Conservation (phyloP, 805 yeast genomes). For the Starmerella potacharoeniae region DNA sequence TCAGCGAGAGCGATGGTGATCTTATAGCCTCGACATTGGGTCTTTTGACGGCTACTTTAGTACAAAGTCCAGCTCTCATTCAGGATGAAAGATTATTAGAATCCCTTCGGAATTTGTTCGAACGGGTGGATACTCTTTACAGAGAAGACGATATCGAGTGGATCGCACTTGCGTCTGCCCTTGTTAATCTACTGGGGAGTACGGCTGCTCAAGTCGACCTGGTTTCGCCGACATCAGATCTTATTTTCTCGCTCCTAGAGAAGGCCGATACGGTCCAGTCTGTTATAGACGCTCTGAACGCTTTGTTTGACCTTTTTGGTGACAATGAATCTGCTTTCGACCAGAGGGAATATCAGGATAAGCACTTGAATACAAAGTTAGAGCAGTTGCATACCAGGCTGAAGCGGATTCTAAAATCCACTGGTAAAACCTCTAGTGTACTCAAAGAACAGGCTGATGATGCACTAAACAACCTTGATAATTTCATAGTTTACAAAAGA, state of each 20-base stretch:
- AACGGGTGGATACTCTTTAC: slow-evolving; percentile 3
- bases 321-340: slow-evolving; percentile 56
- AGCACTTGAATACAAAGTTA: slow-evolving; percentile 37
- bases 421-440: slow-evolving; percentile 52
- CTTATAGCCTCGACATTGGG: slow-evolving; percentile 23
- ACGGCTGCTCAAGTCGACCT: slow-evolving; percentile 1
- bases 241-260: slow-evolving; percentile 14
- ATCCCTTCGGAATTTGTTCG: not conserved
- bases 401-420: slow-evolving; percentile 43
- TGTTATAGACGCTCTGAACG: slow-evolving; percentile 50
- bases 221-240: slow-evolving; percentile 3
- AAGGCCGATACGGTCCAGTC: slow-evolving; percentile 29
- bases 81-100: not conserved
- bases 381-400: slow-evolving; percentile 37
- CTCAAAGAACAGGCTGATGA: slow-evolving; percentile 58
- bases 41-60: slow-evolving; percentile 14
- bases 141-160: slow-evolving; percentile 3
- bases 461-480: slow-evolving; percentile 49
- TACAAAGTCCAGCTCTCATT: slow-evolving; percentile 11
- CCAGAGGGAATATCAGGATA: slow-evolving; percentile 47
- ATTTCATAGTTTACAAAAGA: slow-evolving; percentile 67
- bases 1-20: slow-evolving; percentile 19
- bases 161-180: slow-evolving; percentile 6
- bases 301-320: slow-evolving; percentile 66
- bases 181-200: slow-evolving; percentile 7